Evolutionary conservation across 495 filamentous ascomycete species (phyloP), one percentile per base, ranked within the genome.

Genomic region (Penicillium flavigenum): DNA sequence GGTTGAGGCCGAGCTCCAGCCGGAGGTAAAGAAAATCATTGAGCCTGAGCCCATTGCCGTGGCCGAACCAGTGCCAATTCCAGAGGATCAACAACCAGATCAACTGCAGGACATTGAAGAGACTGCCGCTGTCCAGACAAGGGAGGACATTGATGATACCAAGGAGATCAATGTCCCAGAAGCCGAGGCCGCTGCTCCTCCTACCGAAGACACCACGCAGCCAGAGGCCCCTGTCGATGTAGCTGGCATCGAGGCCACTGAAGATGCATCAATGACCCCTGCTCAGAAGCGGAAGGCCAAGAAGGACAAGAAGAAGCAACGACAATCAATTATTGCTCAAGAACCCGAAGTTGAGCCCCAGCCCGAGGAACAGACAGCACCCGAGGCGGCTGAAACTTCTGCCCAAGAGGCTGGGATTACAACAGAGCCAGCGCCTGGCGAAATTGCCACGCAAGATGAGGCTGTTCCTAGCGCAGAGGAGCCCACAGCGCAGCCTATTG

Each of bases 221-320:
- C 55, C 57, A 26, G 56, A 47, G 32, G 6, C 24, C 12, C 38
- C 54, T 14, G 31, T 22, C 10, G 24, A 47, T 11, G 19, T 4
- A 22, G 53, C 22, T 0, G 19, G 16, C 3, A 24, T 16, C 6
- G 43, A 55, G 22, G 20, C 29, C 4, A 44, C 43, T 20, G 53
- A 55, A 20, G 43, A 47, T 12, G 32, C 20, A 8, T n/a, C 20
- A 6, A 55, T 55, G 53, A 55, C 53, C 9, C 29, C 53, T 38
- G 44, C 53, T 9, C 53, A 55, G n/a, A 64, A 61, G 51, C 65
- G 68, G 26, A 29, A 61, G 62, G 67, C 65, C 58, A 66, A 75
- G 53, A 74, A 72, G 47, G 63, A 74, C 22, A 69, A 66, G 59
- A 70, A 70, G 43, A 67, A 72, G 38, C 58, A 71, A 34, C 65